A percentile compares a stretch with the other conserved stretches of the same genome.
phyloP scores from a whole-genome alignment of 2,329 filamentous ascomycete species.

The Rhinocladiella mackenziei region DNA sequence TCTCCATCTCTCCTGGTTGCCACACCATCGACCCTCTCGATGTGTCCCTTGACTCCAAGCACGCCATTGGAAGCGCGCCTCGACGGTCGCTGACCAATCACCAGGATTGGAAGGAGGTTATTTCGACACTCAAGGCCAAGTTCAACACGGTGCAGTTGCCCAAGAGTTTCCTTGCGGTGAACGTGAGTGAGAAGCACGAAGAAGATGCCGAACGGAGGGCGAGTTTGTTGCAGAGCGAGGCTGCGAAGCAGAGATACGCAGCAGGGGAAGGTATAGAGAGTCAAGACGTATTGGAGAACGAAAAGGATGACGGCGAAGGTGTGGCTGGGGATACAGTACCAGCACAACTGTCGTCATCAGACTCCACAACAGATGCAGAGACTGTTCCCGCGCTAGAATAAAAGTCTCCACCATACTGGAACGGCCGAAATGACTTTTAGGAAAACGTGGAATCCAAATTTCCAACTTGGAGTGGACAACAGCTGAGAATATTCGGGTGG shows the following conservation, averaged over 20 bases:
- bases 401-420: too few species aligned
- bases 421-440: too few species aligned
- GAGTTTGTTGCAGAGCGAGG: slow-evolving; percentile 22
- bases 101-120: slow-evolving; percentile 93
- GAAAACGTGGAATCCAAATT: too few species aligned
- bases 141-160: slow-evolving; percentile 74
- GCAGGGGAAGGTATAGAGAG: too few species aligned
- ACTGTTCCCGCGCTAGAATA: too few species aligned
- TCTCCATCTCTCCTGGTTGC: slow-evolving; percentile 91
- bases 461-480: too few species aligned
- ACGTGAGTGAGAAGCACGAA: slow-evolving; percentile 48
- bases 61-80: slow-evolving; percentile 93
- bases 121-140: slow-evolving; percentile 88
- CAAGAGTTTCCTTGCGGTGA: slow-evolving; percentile 50
- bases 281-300: background rate
- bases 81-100: slow-evolving; percentile 84
- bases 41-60: slow-evolving; percentile 91
- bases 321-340: too few species aligned
- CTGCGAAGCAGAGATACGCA: slow-evolving; percentile 12
- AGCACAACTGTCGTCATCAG: too few species aligned
- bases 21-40: slow-evolving; percentile 95
- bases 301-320: background rate
- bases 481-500: too few species aligned
- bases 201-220: slow-evolving; percentile 28
- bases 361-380: too few species aligned